These are phyloP conservation scores for Plantago ovata DNA, from an alignment of 257 asterid species.

Conservation along the genomic window DNA sequence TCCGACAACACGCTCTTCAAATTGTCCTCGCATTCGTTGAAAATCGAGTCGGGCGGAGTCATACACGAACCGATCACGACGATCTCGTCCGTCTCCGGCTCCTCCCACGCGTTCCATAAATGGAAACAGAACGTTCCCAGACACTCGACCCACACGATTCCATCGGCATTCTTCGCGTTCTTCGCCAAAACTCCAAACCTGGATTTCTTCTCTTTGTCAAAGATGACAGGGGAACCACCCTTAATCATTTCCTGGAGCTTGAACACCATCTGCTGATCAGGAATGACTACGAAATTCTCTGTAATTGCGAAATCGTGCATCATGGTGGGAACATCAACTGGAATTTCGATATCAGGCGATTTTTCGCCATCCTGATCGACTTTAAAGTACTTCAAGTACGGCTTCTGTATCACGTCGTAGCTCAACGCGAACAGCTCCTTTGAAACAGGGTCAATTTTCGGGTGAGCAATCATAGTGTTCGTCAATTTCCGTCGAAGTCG, in stretches of 20 bases:
- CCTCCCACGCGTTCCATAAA: constrained; percentile 53
- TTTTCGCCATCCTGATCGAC: constrained; percentile 25
- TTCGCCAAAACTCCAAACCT: constrained; percentile 33
- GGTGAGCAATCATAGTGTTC: constrained; percentile 43
- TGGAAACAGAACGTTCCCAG: constrained; percentile 40
- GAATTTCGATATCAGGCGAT: constrained; percentile 25
- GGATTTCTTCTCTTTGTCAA: constrained; percentile 32
- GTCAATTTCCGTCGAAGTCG: constrained; percentile 25
- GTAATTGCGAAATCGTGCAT: constrained; percentile 40
- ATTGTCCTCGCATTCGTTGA: constrained; percentile 33
- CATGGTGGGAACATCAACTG: constrained; percentile 29
- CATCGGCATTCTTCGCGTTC: constrained; percentile 18
- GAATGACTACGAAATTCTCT: constrained; percentile 32
- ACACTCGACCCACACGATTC: constrained; percentile 30
- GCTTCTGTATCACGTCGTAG: constrained; percentile 33
- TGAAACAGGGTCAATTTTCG: constrained; percentile 36
- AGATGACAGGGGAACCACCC: constrained; percentile 37
- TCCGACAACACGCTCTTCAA: constrained; percentile 30
- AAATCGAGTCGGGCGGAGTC: constrained; percentile 47
- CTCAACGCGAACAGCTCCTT: constrained; percentile 34
- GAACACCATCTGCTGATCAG: constrained; percentile 45
- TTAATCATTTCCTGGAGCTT: constrained; percentile 33
- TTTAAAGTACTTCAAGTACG: constrained; percentile 33
- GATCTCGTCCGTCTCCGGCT: constrained; percentile 31
- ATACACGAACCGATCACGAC: constrained; percentile 51